Conservation (phyloP, 495 filamentous ascomycete species). For the Neurospora africana region DNA sequence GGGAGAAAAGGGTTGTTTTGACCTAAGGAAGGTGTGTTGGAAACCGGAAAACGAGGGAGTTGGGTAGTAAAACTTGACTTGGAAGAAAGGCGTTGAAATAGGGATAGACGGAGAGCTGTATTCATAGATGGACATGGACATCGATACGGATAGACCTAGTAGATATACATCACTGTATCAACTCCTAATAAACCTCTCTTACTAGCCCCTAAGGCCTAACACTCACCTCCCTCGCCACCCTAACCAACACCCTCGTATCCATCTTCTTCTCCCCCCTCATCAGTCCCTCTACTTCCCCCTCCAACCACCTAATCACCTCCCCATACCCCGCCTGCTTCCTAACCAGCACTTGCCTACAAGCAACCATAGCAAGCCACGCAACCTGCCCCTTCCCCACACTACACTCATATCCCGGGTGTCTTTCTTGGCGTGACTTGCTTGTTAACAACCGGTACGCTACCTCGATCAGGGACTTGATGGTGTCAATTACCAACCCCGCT, state of each 20-base stretch:
- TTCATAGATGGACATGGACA: neutral
- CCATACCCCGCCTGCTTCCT: conserved; percentile 61
- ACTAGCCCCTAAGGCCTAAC: neutral
- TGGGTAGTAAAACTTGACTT: neutral
- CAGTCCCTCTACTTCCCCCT: conserved; percentile 28
- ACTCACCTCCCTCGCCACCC: conserved; percentile 1
- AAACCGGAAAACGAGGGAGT: neutral
- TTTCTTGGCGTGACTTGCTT: conserved; percentile 35
- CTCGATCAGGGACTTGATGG: conserved; percentile 54
- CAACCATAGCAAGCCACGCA: conserved; percentile 55
- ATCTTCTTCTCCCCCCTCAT: conserved; percentile 5
- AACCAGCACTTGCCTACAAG: conserved; percentile 52
- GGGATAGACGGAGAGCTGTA: neutral
- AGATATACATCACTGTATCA: neutral
- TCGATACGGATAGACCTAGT: neutral
- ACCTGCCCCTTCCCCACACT: conserved; percentile 53
- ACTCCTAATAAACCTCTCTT: too few species aligned
- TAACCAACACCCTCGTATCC: conserved; percentile 7
- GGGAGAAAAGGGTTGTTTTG: too few species aligned
- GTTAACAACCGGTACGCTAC: conserved; percentile 57
- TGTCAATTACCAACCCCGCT: conserved; percentile 48
- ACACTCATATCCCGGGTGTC: conserved; percentile 46
- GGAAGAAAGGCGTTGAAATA: neutral
- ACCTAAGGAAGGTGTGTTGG: neutral
- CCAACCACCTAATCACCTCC: conserved; percentile 52